Base-by-base conservation (phyloP, 768 basidiomycete species). In the Tylopilus cervinicoccineus region DNA sequence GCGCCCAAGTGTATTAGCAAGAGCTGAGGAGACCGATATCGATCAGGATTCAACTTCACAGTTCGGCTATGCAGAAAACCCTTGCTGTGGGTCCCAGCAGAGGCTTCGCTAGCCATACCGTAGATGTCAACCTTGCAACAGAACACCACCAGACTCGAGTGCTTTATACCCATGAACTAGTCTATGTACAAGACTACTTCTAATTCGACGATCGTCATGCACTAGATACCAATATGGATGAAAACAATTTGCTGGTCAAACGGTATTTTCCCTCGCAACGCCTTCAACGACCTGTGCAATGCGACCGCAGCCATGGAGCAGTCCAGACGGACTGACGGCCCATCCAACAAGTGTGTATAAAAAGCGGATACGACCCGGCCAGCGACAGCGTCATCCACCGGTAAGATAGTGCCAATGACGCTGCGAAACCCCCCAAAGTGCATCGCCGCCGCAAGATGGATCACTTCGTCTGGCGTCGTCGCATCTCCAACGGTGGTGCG, bases 331-430 rank as follows among this genome's bases (percentile, higher is more conserved):
- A 0, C 38, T 11, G 6, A 1, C 24, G 38, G 11, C 23, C 43
- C n/a, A 9, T 22, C 39, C 19, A 57, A 9, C 43, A 58, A 23
- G 14, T 39, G 16, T 27, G 36, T 20, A 12, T 58, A 58, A 34
- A 58, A 58, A 2, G 26, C 27, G 7, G 16, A 16, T 10, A 48
- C 52, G 1, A 54, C 34, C 23, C 43, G 24, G 2, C 37, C 26
- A 5, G 36, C 56, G 9, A 57, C 11, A 1, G 26, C 34, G 13
- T 58, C 56, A 10, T 53, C 55, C n/a, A 58, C 56, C 0, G 53
- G 49, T 57, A 61, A 66, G 34, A 64, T 14, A 4, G 41, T 43
- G 4, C 58, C 65, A 12, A 66, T 29, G 8, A 65, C 57, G 41
- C 65, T 58, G 16, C 38, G 51, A 38, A 53, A 59, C 56, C 63